phyloP scores from a whole-genome alignment of 352 stramenopile genomes.

The Peronospora farinosa region DNA sequence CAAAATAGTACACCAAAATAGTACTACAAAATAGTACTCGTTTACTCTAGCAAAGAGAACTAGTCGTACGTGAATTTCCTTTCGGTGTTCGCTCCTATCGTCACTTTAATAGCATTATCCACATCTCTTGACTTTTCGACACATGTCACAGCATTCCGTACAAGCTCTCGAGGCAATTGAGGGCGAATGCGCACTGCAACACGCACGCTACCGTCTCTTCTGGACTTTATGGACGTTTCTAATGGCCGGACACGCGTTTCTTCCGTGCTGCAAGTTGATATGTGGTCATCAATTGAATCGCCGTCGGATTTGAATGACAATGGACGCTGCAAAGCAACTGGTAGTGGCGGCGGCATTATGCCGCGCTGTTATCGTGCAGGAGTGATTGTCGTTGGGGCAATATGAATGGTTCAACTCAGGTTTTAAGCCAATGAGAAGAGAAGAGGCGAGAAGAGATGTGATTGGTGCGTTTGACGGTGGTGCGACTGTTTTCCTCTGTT shows the following conservation, averaged over 20 bases:
- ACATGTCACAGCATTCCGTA: conserved; percentile 37
- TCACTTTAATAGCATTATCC: conserved; percentile 33
- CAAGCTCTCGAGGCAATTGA: conserved; percentile 71
- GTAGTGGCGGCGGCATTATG: conserved; percentile 8
- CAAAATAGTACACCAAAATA: conserved; percentile 2
- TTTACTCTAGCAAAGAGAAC: not conserved
- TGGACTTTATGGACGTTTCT: conserved; percentile 9
- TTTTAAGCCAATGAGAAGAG: conserved; percentile 13
- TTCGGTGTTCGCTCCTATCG: conserved; percentile 13
- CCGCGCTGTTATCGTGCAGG: conserved; percentile 8
- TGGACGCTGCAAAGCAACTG: not conserved
- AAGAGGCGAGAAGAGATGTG: not conserved
- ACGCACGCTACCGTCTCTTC: conserved; percentile 63
- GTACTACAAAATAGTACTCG: not conserved
- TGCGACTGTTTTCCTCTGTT: conserved; percentile 4
- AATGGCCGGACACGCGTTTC: conserved; percentile 15
- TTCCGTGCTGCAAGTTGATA: conserved; percentile 11
- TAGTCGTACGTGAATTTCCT: conserved; percentile 61
- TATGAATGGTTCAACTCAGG: conserved; percentile 5
- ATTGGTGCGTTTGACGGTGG: not conserved
- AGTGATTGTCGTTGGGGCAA: conserved; percentile 10
- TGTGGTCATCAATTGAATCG: conserved; percentile 18
- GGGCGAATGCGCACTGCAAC: conserved; percentile 77
- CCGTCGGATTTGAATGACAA: conserved; percentile 17
- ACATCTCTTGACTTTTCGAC: conserved; percentile 34